Evolutionary conservation across 495 filamentous ascomycete species (phyloP), one percentile per base, ranked within the genome.

Genomic region (Podospora tetraspora): DNA sequence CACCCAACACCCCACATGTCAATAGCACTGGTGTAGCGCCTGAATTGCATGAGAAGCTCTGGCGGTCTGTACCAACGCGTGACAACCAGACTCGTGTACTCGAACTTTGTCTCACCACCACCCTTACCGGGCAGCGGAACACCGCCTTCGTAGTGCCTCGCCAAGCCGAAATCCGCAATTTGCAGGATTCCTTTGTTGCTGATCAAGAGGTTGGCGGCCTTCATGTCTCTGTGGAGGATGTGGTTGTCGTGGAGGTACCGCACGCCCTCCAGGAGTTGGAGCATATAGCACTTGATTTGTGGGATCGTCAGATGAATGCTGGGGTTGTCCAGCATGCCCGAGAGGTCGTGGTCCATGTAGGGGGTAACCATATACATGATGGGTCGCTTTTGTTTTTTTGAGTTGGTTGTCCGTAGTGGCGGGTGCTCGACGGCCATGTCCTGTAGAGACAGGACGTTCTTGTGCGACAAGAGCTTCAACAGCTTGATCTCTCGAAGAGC

Each of bases 281-380:
- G 80, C 88, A 99, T 87, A 76, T 99, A 99, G 79, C 95, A 98
- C 78, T 99, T 99, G 74, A 97, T 96, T 77, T 98, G 93, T 7
- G 91, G 86, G 73, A 93, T 88, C 10, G 88, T 91, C 69, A 99
- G 92, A 16, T 86, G 85, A 64, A 98, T 94, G 6, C 87, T 85
- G 29, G 94, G 94, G 71, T 99, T 99, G 75, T 97, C 95, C 69
- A 99, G 86, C 16, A 99, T 86, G 64, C 95, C 95, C 21, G 94
- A 96, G 7, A 99, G 84, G 76, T 99, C 95, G 76, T 99, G 95
- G 73, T 98, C 95, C 94, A 98, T 97, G 76, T 98, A 99, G 34
- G 94, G 94, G 25, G 89, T 96, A 63, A 97, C 95, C 95, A 99
- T 99, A 76, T 97, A 98, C 84, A 98, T 91, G 76, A 92, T 92